Conservation (phyloP, 306 rosid genomes). For the Trifolium repens region DNA sequence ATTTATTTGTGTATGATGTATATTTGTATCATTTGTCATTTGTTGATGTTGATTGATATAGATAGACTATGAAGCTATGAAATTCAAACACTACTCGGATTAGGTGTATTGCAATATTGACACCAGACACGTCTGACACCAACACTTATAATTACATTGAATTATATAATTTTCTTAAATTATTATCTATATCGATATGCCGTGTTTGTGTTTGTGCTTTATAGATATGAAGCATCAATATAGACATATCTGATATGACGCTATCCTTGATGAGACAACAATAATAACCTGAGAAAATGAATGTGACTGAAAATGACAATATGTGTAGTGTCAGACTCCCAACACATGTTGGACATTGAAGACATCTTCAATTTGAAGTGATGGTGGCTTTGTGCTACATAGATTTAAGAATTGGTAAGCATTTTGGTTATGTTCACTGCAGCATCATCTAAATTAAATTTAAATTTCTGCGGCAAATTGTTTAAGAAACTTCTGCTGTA, state of each 20-base stretch:
- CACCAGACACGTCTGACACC: too few species aligned
- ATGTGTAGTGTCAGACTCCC: not conserved
- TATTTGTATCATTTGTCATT: constrained; percentile 6
- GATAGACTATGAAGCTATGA: not conserved
- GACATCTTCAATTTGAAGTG: not conserved
- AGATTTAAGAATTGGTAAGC: not conserved
- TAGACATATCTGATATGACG: not conserved
- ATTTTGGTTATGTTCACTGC: not conserved
- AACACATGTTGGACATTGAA: not conserved
- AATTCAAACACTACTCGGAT: too few species aligned
- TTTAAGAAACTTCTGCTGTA: not conserved
- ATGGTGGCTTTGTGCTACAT: not conserved
- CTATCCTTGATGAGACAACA: not conserved
- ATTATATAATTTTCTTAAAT: too few species aligned
- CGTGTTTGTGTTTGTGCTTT: too few species aligned
- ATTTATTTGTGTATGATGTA: constrained; percentile 12
- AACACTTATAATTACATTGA: too few species aligned
- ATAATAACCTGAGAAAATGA: not conserved
- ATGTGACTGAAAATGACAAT: not conserved
- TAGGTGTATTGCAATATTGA: too few species aligned
- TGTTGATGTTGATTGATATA: constrained; percentile 17
- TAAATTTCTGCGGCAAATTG: constrained; percentile 2
- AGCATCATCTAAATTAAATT: constrained; percentile 15
- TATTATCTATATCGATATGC: too few species aligned
- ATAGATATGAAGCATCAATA: not conserved